Evolutionary conservation across 495 filamentous ascomycete genomes (phyloP).

Genomic region (Annulohypoxylon moriforme): DNA sequence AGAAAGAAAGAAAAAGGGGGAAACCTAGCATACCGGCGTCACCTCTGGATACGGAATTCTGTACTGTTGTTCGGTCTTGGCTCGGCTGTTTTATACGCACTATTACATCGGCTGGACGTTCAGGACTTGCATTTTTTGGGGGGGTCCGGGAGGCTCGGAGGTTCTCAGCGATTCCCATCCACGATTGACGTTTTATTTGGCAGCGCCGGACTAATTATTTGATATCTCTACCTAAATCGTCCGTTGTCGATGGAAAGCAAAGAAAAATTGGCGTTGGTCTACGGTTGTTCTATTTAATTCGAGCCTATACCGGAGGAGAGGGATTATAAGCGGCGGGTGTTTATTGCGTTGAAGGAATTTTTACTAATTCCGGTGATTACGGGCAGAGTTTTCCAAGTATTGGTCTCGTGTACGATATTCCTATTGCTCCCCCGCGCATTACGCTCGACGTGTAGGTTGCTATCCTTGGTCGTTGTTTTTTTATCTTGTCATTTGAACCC

Average conservation of each 20-base stretch:
- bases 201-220: slow-evolving; percentile 39
- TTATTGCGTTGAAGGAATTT: slow-evolving; percentile 17
- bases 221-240: slow-evolving; percentile 17
- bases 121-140: slow-evolving; percentile 42
- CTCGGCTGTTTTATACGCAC: slow-evolving; percentile 39
- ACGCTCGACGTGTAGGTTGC: background rate
- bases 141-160: slow-evolving; percentile 36
- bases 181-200: slow-evolving; percentile 43
- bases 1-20: background rate
- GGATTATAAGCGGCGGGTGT: slow-evolving; percentile 10
- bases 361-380: slow-evolving; percentile 19
- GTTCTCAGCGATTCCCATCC: slow-evolving; percentile 40
- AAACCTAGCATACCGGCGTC: slow-evolving; percentile 37
- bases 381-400: slow-evolving; percentile 20
- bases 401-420: slow-evolving; percentile 40
- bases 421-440: slow-evolving; percentile 6
- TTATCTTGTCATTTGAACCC: slow-evolving; percentile 5
- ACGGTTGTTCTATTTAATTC: slow-evolving; percentile 31
- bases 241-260: slow-evolving; percentile 20
- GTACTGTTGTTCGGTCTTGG: slow-evolving; percentile 34
- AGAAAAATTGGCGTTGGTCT: slow-evolving; percentile 41
- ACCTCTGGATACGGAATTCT: slow-evolving; percentile 39
- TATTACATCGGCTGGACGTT: slow-evolving; percentile 43
- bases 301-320: background rate
- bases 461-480: slow-evolving; percentile 5